These are phyloP conservation scores for Opeltia flavorubescens DNA, from an alignment of 495 filamentous ascomycete genomes.

Conservation along the genomic window DNA sequence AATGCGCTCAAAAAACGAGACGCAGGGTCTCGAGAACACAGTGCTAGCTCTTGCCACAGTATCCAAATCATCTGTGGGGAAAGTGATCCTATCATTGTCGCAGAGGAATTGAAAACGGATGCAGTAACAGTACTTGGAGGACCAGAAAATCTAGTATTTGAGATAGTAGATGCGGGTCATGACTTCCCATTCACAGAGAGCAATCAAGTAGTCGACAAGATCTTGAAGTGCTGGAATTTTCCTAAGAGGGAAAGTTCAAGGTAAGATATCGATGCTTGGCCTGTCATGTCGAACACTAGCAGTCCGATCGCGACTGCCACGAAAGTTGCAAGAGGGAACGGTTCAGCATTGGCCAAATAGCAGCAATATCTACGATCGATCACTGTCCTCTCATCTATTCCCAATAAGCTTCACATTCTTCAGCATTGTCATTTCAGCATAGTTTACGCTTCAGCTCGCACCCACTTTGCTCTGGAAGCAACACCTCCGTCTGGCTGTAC, in stretches of 20 bases:
- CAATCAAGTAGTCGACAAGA: constrained; percentile 27
- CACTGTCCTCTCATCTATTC: neutral
- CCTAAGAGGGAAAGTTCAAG: no score
- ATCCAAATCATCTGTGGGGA: constrained; percentile 41
- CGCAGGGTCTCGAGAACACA: constrained; percentile 31
- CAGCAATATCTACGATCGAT: neutral
- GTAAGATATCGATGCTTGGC: no score
- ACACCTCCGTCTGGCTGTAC: neutral
- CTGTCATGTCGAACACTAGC: neutral
- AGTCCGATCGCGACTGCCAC: neutral
- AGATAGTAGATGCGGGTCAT: constrained; percentile 39
- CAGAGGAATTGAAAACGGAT: constrained; percentile 43
- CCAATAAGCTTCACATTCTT: neutral
- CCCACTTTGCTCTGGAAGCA: neutral
- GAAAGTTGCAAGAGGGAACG: neutral
- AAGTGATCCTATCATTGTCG: constrained; percentile 37
- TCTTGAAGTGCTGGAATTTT: neutral
- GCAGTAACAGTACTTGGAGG: constrained; percentile 34
- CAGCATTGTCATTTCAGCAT: neutral
- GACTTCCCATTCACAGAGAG: constrained; percentile 42
- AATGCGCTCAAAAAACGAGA: constrained; percentile 17
- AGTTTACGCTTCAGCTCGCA: neutral
- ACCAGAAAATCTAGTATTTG: constrained; percentile 27
- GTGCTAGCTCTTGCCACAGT: constrained; percentile 18
- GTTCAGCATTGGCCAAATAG: neutral